Base-by-base conservation (phyloP, 1,139 yeast genomes). In the Zygoascus meyerae region DNA sequence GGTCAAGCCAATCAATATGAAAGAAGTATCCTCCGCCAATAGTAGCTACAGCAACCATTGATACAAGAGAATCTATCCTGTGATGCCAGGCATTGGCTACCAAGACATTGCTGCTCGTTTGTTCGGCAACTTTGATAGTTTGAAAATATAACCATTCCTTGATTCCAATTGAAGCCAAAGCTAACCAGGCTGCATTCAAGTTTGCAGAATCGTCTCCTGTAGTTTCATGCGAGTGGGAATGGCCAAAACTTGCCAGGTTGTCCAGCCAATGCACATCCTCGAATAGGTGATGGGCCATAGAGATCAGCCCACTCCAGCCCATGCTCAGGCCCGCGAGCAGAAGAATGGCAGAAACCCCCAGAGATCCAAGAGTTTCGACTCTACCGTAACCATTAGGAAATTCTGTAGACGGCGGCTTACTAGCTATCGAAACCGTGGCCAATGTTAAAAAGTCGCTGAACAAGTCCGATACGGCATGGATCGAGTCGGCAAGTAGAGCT, bases 81-180 rank as follows among this genome's bases (percentile, higher is more conserved):
- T 92, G 98, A 64, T 92, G 98, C 97, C 97, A 92, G 2, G 98
- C 98, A 61, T 92, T 92, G 5, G 98, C 98, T 44, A 87, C 82
- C 47, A 92, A 73, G 4, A 92, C 97, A 52, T 87, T 86, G 1
- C 97, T 87, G 59, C 86, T 84, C 29, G 89, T 78, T 51, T 74
- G 70, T 39, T 73, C 70, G 2, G 97, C 97, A 15, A 92, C 80
- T 53, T 79, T 77, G 70, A 83, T 75, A 0, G 98, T 92, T 12
- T 86, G 85, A 49, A 79, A 79, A 67, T 79, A 92, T 41, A 92
- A 78, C 75, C 95, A 74, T 64, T 92, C 98, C 62, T 92, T 92
- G 42, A 89, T 77, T 2, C 75, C 75, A 50, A 92, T 86, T 1
- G 96, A 87, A 1, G 81, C 96, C 40, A 83, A 81, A 0, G 98